phyloP scores from a whole-genome alignment of 345 rosid species.

The Reutealis trisperma region DNA sequence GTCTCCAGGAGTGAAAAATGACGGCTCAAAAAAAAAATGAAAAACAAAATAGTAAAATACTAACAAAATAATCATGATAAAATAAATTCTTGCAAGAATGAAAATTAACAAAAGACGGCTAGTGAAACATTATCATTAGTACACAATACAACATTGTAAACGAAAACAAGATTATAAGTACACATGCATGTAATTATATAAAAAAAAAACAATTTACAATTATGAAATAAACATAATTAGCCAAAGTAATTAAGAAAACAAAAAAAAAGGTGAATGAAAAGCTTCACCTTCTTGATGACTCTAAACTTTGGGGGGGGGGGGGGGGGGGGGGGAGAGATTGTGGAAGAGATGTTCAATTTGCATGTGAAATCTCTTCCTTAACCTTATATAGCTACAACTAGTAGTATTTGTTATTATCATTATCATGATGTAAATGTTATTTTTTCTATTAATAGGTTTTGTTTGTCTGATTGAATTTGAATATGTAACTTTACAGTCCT shows the following conservation, averaged over 20 bases:
- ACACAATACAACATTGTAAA: neutral
- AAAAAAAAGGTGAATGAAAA: conserved; percentile 31
- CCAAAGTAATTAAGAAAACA: neutral
- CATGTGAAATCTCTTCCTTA: neutral
- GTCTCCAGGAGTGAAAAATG: neutral
- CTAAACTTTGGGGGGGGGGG: neutral
- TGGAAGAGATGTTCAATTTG: no score
- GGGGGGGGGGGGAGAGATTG: no score
- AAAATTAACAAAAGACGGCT: neutral
- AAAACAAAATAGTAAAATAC: no score
- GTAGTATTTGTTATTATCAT: no score
- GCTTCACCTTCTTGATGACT: conserved; percentile 15
- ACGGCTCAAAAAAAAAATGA: neutral
- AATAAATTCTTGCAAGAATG: neutral
- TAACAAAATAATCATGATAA: neutral
- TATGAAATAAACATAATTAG: conserved; percentile 2
- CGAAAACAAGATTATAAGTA: conserved; percentile 2
- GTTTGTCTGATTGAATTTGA: no score
- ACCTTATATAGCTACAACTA: neutral
- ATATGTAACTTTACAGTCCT: no score
- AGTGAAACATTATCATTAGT: conserved; percentile 1
- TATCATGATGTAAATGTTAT: neutral
- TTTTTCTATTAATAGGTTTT: no score
- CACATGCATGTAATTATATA: conserved; percentile 14
- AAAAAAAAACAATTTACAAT: conserved; percentile 15